phyloP scores from a whole-genome alignment of 2,329 filamentous ascomycete species.

The Penicillium oxalicum region DNA sequence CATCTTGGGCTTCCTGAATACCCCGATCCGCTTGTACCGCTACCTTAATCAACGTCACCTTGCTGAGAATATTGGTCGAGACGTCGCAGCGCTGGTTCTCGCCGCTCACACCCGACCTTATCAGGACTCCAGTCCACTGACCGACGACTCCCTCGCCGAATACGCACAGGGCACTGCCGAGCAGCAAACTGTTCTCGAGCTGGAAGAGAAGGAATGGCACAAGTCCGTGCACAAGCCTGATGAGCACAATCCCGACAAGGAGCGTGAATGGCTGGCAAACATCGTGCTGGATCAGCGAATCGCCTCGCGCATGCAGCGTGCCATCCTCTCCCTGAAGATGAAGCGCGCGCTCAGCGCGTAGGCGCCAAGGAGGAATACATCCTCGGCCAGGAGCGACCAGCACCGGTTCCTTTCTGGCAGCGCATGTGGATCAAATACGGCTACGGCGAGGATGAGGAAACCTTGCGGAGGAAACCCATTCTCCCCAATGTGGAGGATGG shows the following conservation, averaged over 20 bases:
- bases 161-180: constrained; percentile 47
- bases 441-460: constrained; percentile 38
- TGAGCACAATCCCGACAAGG: constrained; percentile 45
- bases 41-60: constrained; percentile 76
- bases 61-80: constrained; percentile 81
- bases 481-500: constrained; percentile 37
- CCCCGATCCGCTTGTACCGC: constrained; percentile 75
- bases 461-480: constrained; percentile 34
- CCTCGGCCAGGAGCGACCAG: constrained; percentile 53
- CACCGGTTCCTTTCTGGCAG: constrained; percentile 34
- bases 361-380: constrained; percentile 62
- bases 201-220: constrained; percentile 77
- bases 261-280: constrained; percentile 69
- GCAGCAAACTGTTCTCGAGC: constrained; percentile 57
- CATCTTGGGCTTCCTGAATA: constrained; percentile 86
- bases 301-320: constrained; percentile 70
- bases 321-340: constrained; percentile 65
- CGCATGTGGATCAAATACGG: constrained; percentile 37
- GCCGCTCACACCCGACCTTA: constrained; percentile 40
- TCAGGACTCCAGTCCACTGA: constrained; percentile 17
- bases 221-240: constrained; percentile 63
- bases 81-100: constrained; percentile 80
- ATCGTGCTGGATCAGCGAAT: constrained; percentile 73
- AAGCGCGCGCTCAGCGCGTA: constrained; percentile 59
- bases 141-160: constrained; percentile 20